Base-by-base conservation (phyloP, 2,329 filamentous ascomycete genomes). In the Fusarium agapanthi region DNA sequence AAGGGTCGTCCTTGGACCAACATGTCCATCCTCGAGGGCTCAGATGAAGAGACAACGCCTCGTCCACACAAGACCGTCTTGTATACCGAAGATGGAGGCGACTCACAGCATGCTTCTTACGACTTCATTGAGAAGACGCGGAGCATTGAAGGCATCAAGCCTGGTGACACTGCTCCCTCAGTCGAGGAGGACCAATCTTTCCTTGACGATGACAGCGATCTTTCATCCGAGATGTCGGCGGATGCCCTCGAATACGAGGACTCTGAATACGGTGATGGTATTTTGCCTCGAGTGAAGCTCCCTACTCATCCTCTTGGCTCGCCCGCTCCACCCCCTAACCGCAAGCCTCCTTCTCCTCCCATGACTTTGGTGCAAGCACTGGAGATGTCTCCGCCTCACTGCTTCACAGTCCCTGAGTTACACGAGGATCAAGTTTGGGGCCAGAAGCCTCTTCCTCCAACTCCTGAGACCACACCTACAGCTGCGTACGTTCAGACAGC, bases 221-320 rank as follows among this genome's bases (percentile, higher is more conserved):
- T 92, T 13, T 92, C 90, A 5, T 91, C 90, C 0, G 90, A 91
- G 71, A 74, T 92, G 47, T 91, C 89, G 2, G 80, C 83, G 4
- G 88, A 89, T n/a, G 79, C 83, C 5, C 75, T 84, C 6, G 82
- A 81, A 12, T 63, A 88, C 2, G 81, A 83, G 5, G 87, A 88
- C 12, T 77, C 83, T 2, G 81, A 81, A 20, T 79, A 79, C 20
- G 67, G 64, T 13, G 60, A 75, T 6, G 61, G 35, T 18, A 60
- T 66, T 61, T 61, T 69, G 24, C 69, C 73, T 18, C 70, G 74
- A 13, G 48, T 69, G 35, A 74, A 70, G 24, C 74, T 84, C 10
- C 83, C 83, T 10, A 72, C 76, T 4, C 81, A 84, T 69, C 79
- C 81, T 26, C 75, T 84, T 16, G 80, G 75, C 32, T 79, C 76